These are phyloP conservation scores for Comarum palustre DNA, from an alignment of 306 rosid species.

Conservation along the genomic window DNA sequence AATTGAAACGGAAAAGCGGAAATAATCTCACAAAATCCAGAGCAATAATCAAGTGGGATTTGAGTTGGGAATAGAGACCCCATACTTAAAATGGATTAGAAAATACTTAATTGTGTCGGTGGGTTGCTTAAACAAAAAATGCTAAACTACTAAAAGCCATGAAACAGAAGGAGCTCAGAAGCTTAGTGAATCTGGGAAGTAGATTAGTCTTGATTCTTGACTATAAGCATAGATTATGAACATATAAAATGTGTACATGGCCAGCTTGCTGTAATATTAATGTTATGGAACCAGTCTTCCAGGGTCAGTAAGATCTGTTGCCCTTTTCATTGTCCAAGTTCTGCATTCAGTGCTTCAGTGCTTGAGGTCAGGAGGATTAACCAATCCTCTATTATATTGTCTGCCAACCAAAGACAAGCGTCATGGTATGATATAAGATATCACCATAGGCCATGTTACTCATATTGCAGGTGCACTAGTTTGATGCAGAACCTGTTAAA, in stretches of 20 bases:
- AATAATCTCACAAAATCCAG: neutral
- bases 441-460: neutral
- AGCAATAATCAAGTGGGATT: neutral
- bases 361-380: constrained; percentile 6
- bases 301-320: constrained; percentile 17
- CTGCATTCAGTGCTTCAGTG: neutral
- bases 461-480: neutral
- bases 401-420: constrained; percentile 8
- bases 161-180: neutral
- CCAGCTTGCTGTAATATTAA: neutral
- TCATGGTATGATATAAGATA: constrained; percentile 3
- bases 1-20: no score
- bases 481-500: neutral
- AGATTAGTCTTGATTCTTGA: neutral
- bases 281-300: constrained; percentile 3
- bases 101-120: neutral
- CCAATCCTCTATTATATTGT: constrained; percentile 12
- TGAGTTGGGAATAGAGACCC: neutral
- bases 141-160: neutral
- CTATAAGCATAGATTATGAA: no score
- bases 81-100: neutral
- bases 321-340: constrained; percentile 2
- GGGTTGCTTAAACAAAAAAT: neutral
- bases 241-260: neutral
- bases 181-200: neutral